Evolutionary conservation across 768 basidiomycete genomes (phyloP).

Genomic region (Pleurotus tuoliensis): DNA sequence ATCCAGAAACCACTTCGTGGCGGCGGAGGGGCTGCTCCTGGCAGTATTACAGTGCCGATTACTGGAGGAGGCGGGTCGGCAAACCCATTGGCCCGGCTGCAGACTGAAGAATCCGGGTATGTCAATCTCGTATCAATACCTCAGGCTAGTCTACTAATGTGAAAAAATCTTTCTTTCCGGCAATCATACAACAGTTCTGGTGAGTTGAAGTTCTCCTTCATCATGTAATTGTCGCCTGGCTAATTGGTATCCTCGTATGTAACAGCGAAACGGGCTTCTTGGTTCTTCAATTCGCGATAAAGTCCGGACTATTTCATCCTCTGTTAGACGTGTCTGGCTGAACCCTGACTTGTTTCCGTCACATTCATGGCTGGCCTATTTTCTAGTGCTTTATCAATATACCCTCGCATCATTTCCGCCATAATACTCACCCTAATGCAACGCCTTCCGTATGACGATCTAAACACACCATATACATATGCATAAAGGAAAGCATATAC

Average conservation of each 20-base stretch:
- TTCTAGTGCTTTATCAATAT: constrained; percentile 8
- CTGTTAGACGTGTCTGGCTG: background rate
- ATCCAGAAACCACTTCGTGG: constrained; percentile 97
- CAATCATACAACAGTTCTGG: constrained; percentile 17
- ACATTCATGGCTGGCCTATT: background rate
- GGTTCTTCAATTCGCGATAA: constrained; percentile 88
- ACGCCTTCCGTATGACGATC: background rate
- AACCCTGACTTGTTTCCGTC: background rate
- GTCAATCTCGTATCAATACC: constrained; percentile 21
- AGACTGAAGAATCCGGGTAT: constrained; percentile 77
- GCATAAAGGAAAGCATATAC: background rate
- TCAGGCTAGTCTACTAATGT: constrained; percentile 13
- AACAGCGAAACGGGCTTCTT: constrained; percentile 85
- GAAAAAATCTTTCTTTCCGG: constrained; percentile 10
- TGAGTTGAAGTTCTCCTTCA: constrained; percentile 32
- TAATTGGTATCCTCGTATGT: constrained; percentile 15
- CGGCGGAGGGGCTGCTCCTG: constrained; percentile 66
- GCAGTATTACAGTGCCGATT: constrained; percentile 36
- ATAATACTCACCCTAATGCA: constrained; percentile 7
- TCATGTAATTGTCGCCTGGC: constrained; percentile 13
- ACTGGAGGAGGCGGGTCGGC: constrained; percentile 40
- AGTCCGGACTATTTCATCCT: constrained; percentile 3
- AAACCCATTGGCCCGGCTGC: constrained; percentile 67
- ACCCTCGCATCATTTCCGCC: background rate
- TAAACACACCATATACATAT: background rate